Percentiles rank a stretch among this genome's conserved stretches.
Conservation (phyloP, 2,329 filamentous ascomycete genomes). For the Colletotrichum caudatum region DNA sequence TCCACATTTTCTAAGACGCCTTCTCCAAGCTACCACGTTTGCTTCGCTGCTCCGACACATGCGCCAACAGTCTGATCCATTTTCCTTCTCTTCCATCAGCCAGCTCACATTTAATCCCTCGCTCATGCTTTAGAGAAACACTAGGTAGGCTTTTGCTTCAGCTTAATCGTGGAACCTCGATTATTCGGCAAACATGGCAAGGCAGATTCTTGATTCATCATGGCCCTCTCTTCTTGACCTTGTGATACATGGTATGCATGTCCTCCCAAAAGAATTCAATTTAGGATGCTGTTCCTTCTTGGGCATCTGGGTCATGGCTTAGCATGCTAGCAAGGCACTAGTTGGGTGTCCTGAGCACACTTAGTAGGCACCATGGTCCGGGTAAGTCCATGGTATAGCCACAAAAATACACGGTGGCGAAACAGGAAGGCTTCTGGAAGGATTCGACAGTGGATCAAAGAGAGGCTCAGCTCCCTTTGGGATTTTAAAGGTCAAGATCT, state of each 20-base stretch:
- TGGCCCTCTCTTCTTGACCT: too few relatives aligned
- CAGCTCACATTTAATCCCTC: too few relatives aligned
- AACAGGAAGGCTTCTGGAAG: constrained; percentile 38
- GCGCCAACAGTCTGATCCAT: too few relatives aligned
- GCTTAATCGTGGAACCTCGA: too few relatives aligned
- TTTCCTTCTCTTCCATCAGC: too few relatives aligned
- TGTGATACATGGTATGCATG: background rate
- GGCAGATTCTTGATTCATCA: too few relatives aligned
- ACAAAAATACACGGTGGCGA: constrained; percentile 19
- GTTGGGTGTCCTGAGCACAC: background rate
- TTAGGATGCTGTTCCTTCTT: background rate
- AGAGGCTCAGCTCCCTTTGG: constrained; percentile 1
- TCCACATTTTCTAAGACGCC: too few relatives aligned
- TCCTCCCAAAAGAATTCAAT: constrained; percentile 13
- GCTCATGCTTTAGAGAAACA: too few relatives aligned
- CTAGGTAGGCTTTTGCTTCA: too few relatives aligned
- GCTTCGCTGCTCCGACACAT: too few relatives aligned
- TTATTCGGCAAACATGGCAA: too few relatives aligned
- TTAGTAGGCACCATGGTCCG: background rate
- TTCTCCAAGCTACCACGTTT: too few relatives aligned
- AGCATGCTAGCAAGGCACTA: background rate
- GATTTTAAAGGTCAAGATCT: background rate
- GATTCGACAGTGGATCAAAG: constrained; percentile 11
- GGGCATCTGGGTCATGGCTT: background rate
- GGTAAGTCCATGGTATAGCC: background rate